These are phyloP conservation scores for Fusarium mangiferae DNA, from an alignment of 2,329 filamentous ascomycete genomes.

Conservation along the genomic window DNA sequence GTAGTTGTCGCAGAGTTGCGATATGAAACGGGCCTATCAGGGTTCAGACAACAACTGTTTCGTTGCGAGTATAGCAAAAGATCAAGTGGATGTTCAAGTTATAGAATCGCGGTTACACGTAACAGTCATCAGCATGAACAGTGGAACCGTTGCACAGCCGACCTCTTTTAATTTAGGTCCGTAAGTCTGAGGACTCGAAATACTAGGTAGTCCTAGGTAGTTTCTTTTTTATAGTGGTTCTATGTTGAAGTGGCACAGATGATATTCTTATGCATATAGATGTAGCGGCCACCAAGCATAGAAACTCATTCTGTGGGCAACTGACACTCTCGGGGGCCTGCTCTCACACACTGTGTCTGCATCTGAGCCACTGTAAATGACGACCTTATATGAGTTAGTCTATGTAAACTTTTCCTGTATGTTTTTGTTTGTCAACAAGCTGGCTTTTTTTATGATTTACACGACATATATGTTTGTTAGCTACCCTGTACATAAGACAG, in stretches of 20 bases:
- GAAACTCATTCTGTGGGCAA: not conserved
- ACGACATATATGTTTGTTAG: not conserved
- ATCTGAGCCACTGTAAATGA: not conserved
- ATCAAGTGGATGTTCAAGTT: not conserved
- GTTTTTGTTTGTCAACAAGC: not conserved
- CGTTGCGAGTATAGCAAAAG: not conserved
- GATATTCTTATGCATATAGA: not conserved
- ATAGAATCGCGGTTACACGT: not conserved
- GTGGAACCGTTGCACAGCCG: not conserved
- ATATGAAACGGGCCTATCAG: constrained; percentile 1
- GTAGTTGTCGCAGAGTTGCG: not conserved
- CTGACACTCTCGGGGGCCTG: not conserved
- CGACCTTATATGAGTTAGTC: not conserved
- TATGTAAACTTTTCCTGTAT: not conserved
- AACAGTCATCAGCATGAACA: not conserved
- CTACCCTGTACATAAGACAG: not conserved
- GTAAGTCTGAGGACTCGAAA: not conserved
- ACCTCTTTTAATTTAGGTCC: not conserved
- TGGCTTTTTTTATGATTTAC: not conserved
- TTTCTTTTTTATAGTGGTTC: not conserved
- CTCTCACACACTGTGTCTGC: not conserved
- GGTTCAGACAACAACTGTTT: constrained; percentile 9
- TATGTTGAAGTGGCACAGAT: too few species aligned
- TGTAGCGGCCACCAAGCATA: not conserved
- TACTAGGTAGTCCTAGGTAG: too few species aligned